A percentile compares a stretch with the other conserved stretches of the same genome.
These are phyloP conservation scores for Oryza glaberrima DNA, from an alignment of 176 grass and related monocot genomes.

Conservation along the genomic window DNA sequence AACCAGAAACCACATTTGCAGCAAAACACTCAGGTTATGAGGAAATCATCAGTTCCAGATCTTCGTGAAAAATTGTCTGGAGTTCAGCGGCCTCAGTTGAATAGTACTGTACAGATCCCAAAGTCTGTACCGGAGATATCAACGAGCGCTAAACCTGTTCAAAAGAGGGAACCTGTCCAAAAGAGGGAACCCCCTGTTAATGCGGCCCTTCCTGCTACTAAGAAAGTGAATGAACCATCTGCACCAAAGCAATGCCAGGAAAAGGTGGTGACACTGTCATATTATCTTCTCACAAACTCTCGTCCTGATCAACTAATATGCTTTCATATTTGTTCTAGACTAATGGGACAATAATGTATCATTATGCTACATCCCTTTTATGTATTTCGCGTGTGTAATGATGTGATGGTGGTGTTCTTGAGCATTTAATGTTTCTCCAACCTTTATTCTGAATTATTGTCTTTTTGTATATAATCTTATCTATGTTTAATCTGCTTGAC, in stretches of 20 bases:
- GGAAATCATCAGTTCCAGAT: slow-evolving; percentile 50
- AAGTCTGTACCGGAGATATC: slow-evolving; percentile 36
- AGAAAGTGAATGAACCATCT: slow-evolving; percentile 47
- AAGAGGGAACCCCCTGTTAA: slow-evolving; percentile 12
- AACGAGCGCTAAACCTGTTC: slow-evolving; percentile 39
- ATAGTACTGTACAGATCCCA: slow-evolving; percentile 40
- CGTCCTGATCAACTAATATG: neutral
- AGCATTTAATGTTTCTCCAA: slow-evolving; percentile 13
- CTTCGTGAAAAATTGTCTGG: slow-evolving; percentile 63
- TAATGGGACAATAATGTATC: neutral
- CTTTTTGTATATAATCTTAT: slow-evolving; percentile 19
- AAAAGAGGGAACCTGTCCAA: slow-evolving; percentile 45
- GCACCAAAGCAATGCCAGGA: slow-evolving; percentile 49
- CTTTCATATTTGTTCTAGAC: slow-evolving; percentile 20
- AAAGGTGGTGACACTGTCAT: slow-evolving; percentile 45
- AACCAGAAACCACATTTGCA: slow-evolving; percentile 46
- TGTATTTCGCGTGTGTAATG: slow-evolving; percentile 22
- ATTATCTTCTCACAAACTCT: slow-evolving; percentile 11
- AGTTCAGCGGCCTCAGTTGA: slow-evolving; percentile 46
- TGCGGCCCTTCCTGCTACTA: slow-evolving; percentile 13
- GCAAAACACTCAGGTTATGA: slow-evolving; percentile 34
- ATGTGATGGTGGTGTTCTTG: neutral
- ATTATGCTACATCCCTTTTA: neutral
- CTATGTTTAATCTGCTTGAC: neutral
- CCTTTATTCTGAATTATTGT: slow-evolving; percentile 21